A percentile compares a stretch with the other conserved stretches of the same genome.
These are phyloP conservation scores for Leptodermis oblonga DNA, from an alignment of 257 asterid species.

Conservation along the genomic window DNA sequence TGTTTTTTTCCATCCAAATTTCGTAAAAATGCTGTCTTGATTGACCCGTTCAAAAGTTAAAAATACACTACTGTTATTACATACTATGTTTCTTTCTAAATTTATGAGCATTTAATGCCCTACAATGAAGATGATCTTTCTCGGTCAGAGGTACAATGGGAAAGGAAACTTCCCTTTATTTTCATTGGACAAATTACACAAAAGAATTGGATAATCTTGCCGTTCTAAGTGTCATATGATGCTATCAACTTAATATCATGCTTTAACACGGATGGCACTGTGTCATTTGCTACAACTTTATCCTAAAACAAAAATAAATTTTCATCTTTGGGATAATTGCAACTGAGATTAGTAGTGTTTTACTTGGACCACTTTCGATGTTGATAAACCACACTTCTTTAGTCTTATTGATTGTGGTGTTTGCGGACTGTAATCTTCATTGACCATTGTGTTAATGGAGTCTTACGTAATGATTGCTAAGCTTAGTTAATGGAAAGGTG, in stretches of 20 bases:
- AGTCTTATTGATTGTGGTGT: too few relatives aligned
- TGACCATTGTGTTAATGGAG: slow-evolving; percentile 14
- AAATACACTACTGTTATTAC: too few relatives aligned
- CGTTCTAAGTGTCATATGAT: not conserved
- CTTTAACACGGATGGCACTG: slow-evolving; percentile 13
- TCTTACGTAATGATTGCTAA: slow-evolving; percentile 25
- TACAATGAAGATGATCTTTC: too few relatives aligned
- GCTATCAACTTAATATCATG: slow-evolving; percentile 12
- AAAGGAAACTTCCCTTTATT: too few relatives aligned
- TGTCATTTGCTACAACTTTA: slow-evolving; percentile 6
- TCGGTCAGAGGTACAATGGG: too few relatives aligned
- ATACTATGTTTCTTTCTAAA: too few relatives aligned
- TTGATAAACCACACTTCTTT: slow-evolving; percentile 9
- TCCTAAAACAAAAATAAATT: not conserved
- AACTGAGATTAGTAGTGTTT: not conserved
- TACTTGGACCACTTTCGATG: slow-evolving; percentile 8
- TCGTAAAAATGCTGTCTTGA: too few relatives aligned
- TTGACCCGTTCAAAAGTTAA: too few relatives aligned
- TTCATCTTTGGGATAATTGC: not conserved
- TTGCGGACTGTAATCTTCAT: slow-evolving; percentile 2
- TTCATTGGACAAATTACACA: too few relatives aligned
- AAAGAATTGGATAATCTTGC: not conserved
- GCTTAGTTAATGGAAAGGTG: slow-evolving; percentile 7
- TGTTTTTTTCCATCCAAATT: too few relatives aligned
- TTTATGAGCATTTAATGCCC: too few relatives aligned